These are phyloP conservation scores for Thalassiosira oceanica DNA, from an alignment of 352 stramenopile species.

Conservation along the genomic window DNA sequence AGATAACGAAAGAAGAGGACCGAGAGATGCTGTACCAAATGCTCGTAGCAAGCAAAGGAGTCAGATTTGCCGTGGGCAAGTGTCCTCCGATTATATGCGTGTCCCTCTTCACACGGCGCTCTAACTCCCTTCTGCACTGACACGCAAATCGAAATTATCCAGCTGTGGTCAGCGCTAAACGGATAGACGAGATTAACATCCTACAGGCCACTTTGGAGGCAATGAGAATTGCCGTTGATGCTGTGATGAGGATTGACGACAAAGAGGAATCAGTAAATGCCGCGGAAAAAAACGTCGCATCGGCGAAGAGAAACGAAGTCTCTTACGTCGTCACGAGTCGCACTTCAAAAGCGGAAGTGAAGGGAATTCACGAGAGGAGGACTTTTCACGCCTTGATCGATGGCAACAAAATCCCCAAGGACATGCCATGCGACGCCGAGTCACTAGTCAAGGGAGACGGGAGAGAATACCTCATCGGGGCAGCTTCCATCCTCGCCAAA, in stretches of 20 bases:
- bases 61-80: slow-evolving; percentile 89
- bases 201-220: slow-evolving; percentile 94
- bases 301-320: slow-evolving; percentile 42
- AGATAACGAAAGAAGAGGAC: slow-evolving; percentile 89
- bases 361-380: background rate
- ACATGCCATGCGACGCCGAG: slow-evolving; percentile 74
- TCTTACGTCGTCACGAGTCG: slow-evolving; percentile 59
- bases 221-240: slow-evolving; percentile 85
- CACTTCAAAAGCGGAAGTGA: background rate
- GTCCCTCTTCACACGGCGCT: too few relatives aligned
- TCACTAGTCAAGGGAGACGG: slow-evolving; percentile 90
- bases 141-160: too few relatives aligned
- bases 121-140: too few relatives aligned
- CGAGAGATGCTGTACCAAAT: slow-evolving; percentile 88
- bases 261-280: too few relatives aligned
- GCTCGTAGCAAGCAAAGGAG: slow-evolving; percentile 77
- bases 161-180: slow-evolving; percentile 73
- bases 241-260: slow-evolving; percentile 35
- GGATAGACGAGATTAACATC: slow-evolving; percentile 99
- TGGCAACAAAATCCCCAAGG: slow-evolving; percentile 91
- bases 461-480: slow-evolving; percentile 94
- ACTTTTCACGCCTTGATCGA: slow-evolving; percentile 90
- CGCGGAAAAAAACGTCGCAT: slow-evolving; percentile 23
- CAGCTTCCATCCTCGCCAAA: slow-evolving; percentile 98
- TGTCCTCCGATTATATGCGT: too few relatives aligned